phyloP scores from a whole-genome alignment of 2,329 filamentous ascomycete genomes.

The Talaromyces sp. region DNA sequence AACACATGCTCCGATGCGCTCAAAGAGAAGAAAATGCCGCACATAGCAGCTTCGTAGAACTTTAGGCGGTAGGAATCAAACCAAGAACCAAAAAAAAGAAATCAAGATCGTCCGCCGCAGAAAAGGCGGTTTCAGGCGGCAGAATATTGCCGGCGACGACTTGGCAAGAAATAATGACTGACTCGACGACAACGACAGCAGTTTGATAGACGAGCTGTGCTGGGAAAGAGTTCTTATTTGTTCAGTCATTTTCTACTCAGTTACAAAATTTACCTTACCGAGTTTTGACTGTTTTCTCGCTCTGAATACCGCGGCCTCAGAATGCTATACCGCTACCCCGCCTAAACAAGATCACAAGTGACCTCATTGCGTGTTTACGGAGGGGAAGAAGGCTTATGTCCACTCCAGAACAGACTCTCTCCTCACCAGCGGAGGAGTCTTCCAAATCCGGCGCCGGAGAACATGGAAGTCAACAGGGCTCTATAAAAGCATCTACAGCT shows the following conservation, averaged over 20 bases:
- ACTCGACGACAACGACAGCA: not conserved
- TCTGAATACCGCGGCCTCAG: conserved; percentile 11
- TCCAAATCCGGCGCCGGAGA: not conserved
- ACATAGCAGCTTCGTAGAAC: conserved; percentile 27
- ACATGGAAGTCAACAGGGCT: conserved; percentile 1
- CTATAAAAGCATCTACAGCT: not conserved
- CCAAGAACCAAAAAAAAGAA: not conserved
- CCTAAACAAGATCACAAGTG: conserved; percentile 15
- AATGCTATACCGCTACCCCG: conserved; percentile 18
- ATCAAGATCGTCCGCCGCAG: not conserved
- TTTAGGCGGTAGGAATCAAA: not conserved
- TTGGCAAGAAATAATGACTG: not conserved
- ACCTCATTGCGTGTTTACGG: conserved; percentile 12
- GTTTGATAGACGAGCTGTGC: not conserved
- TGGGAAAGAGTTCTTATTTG: not conserved
- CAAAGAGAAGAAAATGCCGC: conserved; percentile 52
- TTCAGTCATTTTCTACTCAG: conserved; percentile 6
- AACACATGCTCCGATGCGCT: conserved; percentile 25
- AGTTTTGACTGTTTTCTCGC: not conserved
- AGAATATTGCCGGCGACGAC: conserved; percentile 21
- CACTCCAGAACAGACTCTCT: conserved; percentile 22
- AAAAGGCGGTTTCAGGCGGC: conserved; percentile 20
- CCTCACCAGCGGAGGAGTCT: conserved; percentile 18
- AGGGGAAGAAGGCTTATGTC: conserved; percentile 28
- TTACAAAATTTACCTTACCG: not conserved